Evolutionary conservation across 1,139 yeast genomes (phyloP), one percentile per base, ranked within the genome.

Genomic region (Saccharomyces hybrid): DNA sequence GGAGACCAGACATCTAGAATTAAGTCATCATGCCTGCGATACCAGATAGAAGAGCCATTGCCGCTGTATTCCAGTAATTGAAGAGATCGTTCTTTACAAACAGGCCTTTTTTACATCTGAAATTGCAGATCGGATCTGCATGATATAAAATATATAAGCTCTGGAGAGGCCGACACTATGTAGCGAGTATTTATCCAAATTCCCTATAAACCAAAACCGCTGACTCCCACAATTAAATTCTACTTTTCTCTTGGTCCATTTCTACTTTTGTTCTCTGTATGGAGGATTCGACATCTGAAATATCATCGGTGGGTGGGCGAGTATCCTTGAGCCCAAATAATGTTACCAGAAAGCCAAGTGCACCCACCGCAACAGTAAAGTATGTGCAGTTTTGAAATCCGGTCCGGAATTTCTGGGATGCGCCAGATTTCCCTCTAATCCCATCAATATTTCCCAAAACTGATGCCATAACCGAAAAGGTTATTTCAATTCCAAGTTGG

Each of bases 341-440:
- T 2, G 56, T 55, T 9, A 53, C 49, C n/a, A 55, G 21, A 27
- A 55, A 51, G 0, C 57, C 57, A 11, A 55, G 27, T 3, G 51
- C 54, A 3, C 52, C 53, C 28, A 51, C 54, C 24, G 57, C 57
- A 14, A 55, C 50, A 32, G 56, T 55, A 42, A 55, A 55, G 47
- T 53, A 55, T 5, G 57, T 24, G 27, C 57, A 55, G 21, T 53
- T 55, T 46, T 53, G 54, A 11, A 54, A 54, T 9, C 58, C 56
- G 9, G 19, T 46, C 0, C 50, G 48, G n/a, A 55, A 55, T 5
- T 21, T 67, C 52, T 65, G 68, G 44, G 64, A 61, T 21, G 71
- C 59, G 2, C 72, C 74, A 16, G 2, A 2, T 3, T 38, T 4
- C 24, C 44, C 44, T 38, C 12, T 38, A 1, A 38, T 38, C 3